Percentiles rank a stretch among this genome's conserved stretches.
Evolutionary conservation across 106 monocot genomes (phyloP).

Genomic region (Allium fistulosum): DNA sequence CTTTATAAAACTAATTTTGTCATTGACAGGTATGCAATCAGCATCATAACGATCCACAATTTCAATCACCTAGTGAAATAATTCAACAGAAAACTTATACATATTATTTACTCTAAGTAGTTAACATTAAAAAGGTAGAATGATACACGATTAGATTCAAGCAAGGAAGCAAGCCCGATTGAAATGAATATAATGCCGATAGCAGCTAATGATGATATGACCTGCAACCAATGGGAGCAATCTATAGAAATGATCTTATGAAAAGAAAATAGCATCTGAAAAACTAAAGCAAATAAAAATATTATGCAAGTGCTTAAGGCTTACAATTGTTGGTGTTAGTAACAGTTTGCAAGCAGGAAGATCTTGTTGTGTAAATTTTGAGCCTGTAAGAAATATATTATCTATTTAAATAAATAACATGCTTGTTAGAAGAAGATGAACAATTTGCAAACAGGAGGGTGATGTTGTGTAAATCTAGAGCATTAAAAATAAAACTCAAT

Average conservation of each 20-base stretch:
- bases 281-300: neutral
- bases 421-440: no score
- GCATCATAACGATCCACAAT: conserved; percentile 61
- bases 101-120: neutral
- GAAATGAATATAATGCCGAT: conserved; percentile 61
- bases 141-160: conserved; percentile 51
- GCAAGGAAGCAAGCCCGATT: conserved; percentile 58
- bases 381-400: conserved; percentile 16
- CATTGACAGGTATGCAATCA: conserved; percentile 43
- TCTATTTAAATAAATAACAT: no score
- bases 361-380: conserved; percentile 44
- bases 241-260: neutral
- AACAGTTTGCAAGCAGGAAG: conserved; percentile 44
- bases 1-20: conserved; percentile 50
- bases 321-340: conserved; percentile 46
- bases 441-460: no score
- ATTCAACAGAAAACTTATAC: neutral
- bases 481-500: no score
- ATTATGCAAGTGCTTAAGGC: neutral
- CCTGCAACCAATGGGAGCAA: conserved; percentile 21
- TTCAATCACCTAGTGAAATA: conserved; percentile 50
- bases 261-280: neutral
- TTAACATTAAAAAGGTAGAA: neutral
- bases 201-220: conserved; percentile 40
- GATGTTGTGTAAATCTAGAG: no score